These are phyloP conservation scores for Truncatella angustata DNA, from an alignment of 2,329 filamentous ascomycete species.

Conservation along the genomic window DNA sequence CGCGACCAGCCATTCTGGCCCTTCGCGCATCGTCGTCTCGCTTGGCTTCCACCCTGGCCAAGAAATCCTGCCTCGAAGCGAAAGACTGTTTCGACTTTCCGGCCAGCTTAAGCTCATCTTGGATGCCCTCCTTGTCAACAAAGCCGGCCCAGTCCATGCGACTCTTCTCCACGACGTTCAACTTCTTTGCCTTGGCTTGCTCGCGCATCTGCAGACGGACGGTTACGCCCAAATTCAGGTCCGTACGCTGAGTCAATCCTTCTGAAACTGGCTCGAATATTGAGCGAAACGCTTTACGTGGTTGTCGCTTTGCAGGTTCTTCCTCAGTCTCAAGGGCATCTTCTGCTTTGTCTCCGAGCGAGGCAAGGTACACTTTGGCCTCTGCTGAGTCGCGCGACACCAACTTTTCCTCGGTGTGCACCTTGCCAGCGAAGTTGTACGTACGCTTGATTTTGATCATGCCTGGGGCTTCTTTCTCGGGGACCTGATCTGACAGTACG, in stretches of 20 bases:
- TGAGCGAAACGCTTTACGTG: slow-evolving; percentile 59
- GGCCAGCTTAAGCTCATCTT: slow-evolving; percentile 65
- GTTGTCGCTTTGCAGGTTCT: slow-evolving; percentile 39
- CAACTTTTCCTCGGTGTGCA: slow-evolving; percentile 70
- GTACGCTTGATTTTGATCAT: slow-evolving; percentile 67
- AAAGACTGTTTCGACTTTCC: slow-evolving; percentile 65
- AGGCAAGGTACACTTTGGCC: slow-evolving; percentile 61
- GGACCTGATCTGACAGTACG: slow-evolving; percentile 13
- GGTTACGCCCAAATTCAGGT: slow-evolving; percentile 57
- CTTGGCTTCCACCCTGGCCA: slow-evolving; percentile 62
- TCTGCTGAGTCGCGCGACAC: slow-evolving; percentile 65
- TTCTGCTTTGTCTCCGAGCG: slow-evolving; percentile 35
- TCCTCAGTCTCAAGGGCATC: slow-evolving; percentile 22
- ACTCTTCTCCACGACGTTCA: slow-evolving; percentile 71
- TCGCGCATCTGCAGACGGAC: slow-evolving; percentile 47
- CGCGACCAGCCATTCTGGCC: slow-evolving; percentile 45
- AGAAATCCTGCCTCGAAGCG: slow-evolving; percentile 60
- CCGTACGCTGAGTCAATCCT: slow-evolving; percentile 42
- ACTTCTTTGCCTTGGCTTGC: slow-evolving; percentile 55
- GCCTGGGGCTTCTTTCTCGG: slow-evolving; percentile 27
- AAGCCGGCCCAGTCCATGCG: slow-evolving; percentile 72
- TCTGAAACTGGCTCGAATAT: slow-evolving; percentile 59
- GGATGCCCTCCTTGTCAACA: slow-evolving; percentile 69
- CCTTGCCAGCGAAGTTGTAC: slow-evolving; percentile 73
- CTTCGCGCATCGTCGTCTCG: slow-evolving; percentile 60